A percentile compares a stretch with the other conserved stretches of the same genome.
phyloP scores from a whole-genome alignment of 768 basidiomycete genomes.

The Pleurotus djamor region DNA sequence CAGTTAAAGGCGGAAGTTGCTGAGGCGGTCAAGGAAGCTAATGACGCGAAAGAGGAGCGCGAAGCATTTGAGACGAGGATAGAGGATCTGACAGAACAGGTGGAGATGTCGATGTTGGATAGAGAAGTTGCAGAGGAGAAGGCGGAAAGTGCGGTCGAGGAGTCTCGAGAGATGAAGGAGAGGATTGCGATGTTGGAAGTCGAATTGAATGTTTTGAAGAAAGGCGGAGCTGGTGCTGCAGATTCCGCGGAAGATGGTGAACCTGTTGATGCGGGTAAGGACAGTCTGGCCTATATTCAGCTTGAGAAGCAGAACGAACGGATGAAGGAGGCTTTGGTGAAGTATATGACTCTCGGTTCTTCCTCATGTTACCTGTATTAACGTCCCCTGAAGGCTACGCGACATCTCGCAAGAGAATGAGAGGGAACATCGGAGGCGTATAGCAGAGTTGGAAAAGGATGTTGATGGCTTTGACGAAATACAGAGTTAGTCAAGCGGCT shows the following conservation, averaged over 20 bases:
- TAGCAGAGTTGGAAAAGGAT: constrained; percentile 90
- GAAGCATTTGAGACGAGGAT: constrained; percentile 1
- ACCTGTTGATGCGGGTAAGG: constrained; percentile 35
- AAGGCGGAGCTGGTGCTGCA: constrained; percentile 35
- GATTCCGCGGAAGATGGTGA: constrained; percentile 19
- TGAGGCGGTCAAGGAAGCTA: neutral
- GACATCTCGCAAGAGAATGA: constrained; percentile 90
- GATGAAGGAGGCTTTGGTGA: constrained; percentile 89
- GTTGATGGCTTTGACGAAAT: constrained; percentile 75
- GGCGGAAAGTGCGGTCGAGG: constrained; percentile 75
- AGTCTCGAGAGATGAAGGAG: constrained; percentile 80
- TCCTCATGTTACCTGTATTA: neutral
- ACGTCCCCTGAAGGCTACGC: constrained; percentile 56
- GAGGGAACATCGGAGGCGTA: constrained; percentile 74
- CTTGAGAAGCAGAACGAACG: constrained; percentile 97
- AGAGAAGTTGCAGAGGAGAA: constrained; percentile 96
- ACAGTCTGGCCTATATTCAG: constrained; percentile 72
- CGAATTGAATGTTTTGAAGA: constrained; percentile 77
- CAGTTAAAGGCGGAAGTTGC: constrained; percentile 1
- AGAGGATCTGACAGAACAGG: constrained; percentile 77
- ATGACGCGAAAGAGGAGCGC: constrained; percentile 4
- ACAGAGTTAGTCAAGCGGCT: constrained; percentile 49
- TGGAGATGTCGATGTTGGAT: constrained; percentile 95
- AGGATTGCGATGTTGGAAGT: constrained; percentile 76
- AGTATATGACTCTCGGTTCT: constrained; percentile 37